These are phyloP conservation scores for Pontederia crassipes DNA, from an alignment of 176 grass and related monocot genomes.

Conservation along the genomic window DNA sequence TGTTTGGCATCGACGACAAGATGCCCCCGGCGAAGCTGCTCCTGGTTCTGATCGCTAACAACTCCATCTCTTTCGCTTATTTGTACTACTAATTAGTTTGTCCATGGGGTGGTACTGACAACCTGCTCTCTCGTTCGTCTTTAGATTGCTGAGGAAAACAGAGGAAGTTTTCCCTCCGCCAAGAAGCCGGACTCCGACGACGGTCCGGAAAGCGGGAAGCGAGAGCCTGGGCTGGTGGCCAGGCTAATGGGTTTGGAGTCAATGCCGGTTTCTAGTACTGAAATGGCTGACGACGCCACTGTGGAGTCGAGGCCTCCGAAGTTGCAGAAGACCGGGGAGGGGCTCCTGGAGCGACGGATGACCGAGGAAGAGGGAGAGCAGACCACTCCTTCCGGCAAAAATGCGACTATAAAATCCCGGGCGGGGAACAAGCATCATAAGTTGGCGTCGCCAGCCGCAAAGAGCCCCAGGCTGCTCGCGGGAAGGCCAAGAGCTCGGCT, in stretches of 20 bases:
- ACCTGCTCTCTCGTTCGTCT: no score
- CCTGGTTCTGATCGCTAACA: constrained; percentile 3
- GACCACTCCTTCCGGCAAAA: background rate
- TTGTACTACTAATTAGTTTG: no score
- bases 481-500: constrained; percentile 22
- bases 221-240: constrained; percentile 52
- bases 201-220: background rate
- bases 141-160: constrained; percentile 19
- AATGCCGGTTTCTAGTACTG: constrained; percentile 29
- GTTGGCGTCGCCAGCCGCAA: constrained; percentile 25
- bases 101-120: no score
- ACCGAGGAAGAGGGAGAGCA: background rate
- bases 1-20: constrained; percentile 1
- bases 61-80: background rate
- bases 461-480: constrained; percentile 34
- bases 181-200: constrained; percentile 2
- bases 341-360: background rate
- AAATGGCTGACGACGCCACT: constrained; percentile 8
- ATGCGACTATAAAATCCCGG: background rate
- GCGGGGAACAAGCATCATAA: constrained; percentile 33
- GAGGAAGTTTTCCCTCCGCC: constrained; percentile 13
- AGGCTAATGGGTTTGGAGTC: constrained; percentile 80
- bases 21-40: constrained; percentile 13
- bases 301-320: constrained; percentile 40
- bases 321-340: constrained; percentile 44